A percentile compares a stretch with the other conserved stretches of the same genome.
phyloP scores from a whole-genome alignment of 441 rosid genomes.

The Mallotus repandus region DNA sequence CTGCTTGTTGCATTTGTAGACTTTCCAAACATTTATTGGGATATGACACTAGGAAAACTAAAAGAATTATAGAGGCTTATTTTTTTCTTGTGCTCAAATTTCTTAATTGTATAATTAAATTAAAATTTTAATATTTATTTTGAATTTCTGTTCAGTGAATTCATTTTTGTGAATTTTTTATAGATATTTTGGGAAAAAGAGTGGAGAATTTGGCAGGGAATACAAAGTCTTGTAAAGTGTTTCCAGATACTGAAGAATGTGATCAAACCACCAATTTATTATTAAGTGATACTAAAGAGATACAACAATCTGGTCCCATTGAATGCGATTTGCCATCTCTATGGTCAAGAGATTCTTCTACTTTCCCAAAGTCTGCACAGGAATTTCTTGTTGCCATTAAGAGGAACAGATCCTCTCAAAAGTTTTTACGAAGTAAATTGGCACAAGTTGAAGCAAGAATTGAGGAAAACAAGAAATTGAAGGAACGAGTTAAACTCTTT shows the following conservation, averaged over 20 bases:
- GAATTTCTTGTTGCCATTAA: constrained; percentile 65
- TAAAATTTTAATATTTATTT: background rate
- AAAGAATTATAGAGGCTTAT: too few relatives aligned
- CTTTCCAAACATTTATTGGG: too few relatives aligned
- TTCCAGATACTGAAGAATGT: constrained; percentile 36
- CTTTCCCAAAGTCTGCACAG: constrained; percentile 69
- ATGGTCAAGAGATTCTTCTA: constrained; percentile 32
- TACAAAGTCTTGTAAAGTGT: constrained; percentile 39
- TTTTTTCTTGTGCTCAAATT: too few relatives aligned
- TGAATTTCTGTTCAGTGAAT: background rate
- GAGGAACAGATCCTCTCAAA: constrained; percentile 81
- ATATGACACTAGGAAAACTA: too few relatives aligned
- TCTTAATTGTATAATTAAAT: too few relatives aligned
- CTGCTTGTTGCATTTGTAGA: too few relatives aligned
- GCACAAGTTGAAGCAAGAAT: constrained; percentile 69
- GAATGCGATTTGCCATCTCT: constrained; percentile 28
- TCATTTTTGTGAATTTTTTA: background rate
- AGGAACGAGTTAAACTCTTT: constrained; percentile 62
- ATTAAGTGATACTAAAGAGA: constrained; percentile 31
- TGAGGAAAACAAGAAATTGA: constrained; percentile 79
- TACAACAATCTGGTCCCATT: constrained; percentile 19
- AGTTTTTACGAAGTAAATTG: constrained; percentile 61
- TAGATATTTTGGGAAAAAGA: constrained; percentile 3
- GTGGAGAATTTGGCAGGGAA: background rate
- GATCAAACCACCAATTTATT: constrained; percentile 24